Evolutionary conservation across 1,284 basidiomycete genomes (phyloP), one percentile per base, ranked within the genome.

Genomic region (Rhodotorula sp.): DNA sequence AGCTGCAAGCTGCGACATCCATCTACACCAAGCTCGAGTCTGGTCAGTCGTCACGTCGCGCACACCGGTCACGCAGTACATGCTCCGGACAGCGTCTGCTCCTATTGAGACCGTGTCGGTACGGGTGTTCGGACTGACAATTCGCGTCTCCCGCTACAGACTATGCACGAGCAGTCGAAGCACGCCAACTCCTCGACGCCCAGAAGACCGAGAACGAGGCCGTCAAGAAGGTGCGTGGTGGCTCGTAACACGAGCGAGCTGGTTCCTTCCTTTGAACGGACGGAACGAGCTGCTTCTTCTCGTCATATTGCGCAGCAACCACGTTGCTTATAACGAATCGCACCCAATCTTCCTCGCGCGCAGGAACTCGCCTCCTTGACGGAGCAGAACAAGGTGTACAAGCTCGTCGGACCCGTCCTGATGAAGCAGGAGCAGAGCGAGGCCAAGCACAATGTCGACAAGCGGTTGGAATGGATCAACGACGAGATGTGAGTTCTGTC

Each of bases 131-230:
- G 26, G 7, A 18, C 45, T 31, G 3, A 6, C 21, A 1, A 18
- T 19, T 16, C 60, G 49, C 31, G 15, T 21, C 2, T 6, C 23
- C 16, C 18, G 16, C 55, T 56, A 5, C 75, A 85, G 91, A 94
- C 74, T 84, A 93, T 62, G 84, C 88, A 1, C 84, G 83, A 64
- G 84, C 86, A 6, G 88, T 97, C 55, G 91, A 92, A 75, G 89
- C 88, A 21, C 85, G 90, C 59, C 92, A 95, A 78, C 85, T 87
- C 64, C 85, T 97, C 28, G 93, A 94, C 75, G 88, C 93, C 0
- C 95, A 98, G 80, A 84, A 91, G 61, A 89, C 89, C 23, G 95
- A 98, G 83, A 97, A 95, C 82, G 90, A 95, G 81, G 84, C 88
- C 68, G 95, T 98, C 52, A 88, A 93, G 78, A 93, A 95, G 87